Conservation (phyloP, 148 eudicot genomes). For the Cornus controversa region DNA sequence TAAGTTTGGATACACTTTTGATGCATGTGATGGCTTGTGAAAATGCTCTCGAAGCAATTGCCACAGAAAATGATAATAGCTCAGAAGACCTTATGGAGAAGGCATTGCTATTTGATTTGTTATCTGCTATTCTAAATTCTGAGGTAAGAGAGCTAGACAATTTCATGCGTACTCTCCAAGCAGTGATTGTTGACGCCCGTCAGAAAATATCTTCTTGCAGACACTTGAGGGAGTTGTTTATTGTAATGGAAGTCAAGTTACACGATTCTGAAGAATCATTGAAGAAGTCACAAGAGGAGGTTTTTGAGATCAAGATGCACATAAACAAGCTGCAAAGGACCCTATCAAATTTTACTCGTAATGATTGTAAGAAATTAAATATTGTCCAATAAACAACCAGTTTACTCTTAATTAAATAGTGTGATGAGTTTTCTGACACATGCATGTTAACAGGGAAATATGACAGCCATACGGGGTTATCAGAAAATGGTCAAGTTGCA, state of each 20-base stretch:
- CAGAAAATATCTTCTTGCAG: conserved; percentile 37
- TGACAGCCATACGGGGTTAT: conserved; percentile 17
- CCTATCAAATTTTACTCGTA: conserved; percentile 32
- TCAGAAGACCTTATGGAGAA: conserved; percentile 51
- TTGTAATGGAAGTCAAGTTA: conserved; percentile 41
- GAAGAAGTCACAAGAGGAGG: conserved; percentile 54
- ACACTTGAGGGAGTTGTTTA: conserved; percentile 36
- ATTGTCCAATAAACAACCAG: neutral
- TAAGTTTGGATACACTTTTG: conserved; percentile 64
- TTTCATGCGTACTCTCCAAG: conserved; percentile 48
- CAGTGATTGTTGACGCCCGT: conserved; percentile 33
- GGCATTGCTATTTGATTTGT: conserved; percentile 58
- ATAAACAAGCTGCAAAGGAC: conserved; percentile 50
- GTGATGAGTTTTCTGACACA: conserved; percentile 6
- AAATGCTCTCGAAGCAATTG: conserved; percentile 48
- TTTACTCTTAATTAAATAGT: neutral
- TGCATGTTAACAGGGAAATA: conserved; percentile 41
- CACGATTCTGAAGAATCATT: conserved; percentile 53
- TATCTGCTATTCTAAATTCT: conserved; percentile 52
- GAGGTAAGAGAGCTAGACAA: conserved; percentile 57
- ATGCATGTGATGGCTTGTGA: conserved; percentile 52
- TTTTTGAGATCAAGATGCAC: conserved; percentile 61
- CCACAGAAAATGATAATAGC: conserved; percentile 30
- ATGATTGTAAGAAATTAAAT: conserved; percentile 42
- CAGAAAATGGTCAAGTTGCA: conserved; percentile 17